Conservation (phyloP, 2,329 filamentous ascomycete species). For the Trichoderma gracile region DNA sequence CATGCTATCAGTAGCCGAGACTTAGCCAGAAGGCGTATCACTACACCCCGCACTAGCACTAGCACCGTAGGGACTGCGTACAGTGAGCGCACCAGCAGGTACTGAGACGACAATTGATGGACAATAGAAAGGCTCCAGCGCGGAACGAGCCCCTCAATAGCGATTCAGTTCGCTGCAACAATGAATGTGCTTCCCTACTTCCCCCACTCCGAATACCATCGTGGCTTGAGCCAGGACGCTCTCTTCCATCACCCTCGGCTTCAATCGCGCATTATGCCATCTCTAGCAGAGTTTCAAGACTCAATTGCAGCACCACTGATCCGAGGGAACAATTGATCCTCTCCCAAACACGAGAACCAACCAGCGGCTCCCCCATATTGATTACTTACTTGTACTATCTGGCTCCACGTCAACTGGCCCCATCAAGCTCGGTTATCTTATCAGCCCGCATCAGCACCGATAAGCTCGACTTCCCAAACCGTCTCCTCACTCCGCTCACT, state of each 20-base stretch:
- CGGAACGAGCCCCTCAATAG: constrained; percentile 7
- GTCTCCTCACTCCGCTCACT: background rate
- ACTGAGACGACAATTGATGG: background rate
- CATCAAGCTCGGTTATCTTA: constrained; percentile 1
- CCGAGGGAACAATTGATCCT: too few species aligned
- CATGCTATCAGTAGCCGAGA: background rate
- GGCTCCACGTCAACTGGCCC: background rate
- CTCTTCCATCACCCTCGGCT: too few species aligned
- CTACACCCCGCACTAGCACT: too few species aligned
- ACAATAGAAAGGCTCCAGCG: constrained; percentile 9
- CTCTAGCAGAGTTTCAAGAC: too few species aligned
- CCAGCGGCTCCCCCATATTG: too few species aligned
- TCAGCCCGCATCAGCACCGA: constrained; percentile 5
- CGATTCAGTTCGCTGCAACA: background rate
- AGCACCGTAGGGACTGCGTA: background rate
- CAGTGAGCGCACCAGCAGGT: background rate
- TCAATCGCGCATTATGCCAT: too few species aligned
- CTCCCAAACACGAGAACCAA: too few species aligned
- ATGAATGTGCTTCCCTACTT: too few species aligned
- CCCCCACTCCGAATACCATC: too few species aligned
- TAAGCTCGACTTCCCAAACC: background rate
- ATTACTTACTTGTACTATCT: background rate
- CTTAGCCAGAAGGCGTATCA: background rate
- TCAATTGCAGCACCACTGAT: too few species aligned
- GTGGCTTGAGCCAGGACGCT: too few species aligned